Base-by-base conservation (phyloP, 495 filamentous ascomycete genomes). In the Aspergillus affinis region DNA sequence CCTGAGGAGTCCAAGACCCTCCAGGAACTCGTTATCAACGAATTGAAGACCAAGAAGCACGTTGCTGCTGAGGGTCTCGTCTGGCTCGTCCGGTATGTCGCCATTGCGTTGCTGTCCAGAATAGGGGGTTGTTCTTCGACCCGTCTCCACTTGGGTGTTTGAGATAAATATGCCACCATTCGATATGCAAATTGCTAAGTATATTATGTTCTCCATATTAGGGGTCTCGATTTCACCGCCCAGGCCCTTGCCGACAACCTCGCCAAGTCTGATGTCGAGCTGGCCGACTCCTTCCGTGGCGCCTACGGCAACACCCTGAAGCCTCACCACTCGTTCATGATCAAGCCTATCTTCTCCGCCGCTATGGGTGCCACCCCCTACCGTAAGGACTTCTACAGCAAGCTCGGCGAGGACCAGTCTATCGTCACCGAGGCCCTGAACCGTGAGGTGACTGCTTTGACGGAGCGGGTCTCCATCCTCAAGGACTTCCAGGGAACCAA, bases 301-400 rank as follows among this genome's bases (percentile, higher is more conserved):
- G 90, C 94, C 61, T 98, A 98, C 78, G 83, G 78, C 67, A 75
- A 72, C 57, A 95, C 93, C 56, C 90, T 98, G 66, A 96, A 93
- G 78, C 89, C 86, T 27, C 88, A 97, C 79, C 94, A 98, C 82
- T 84, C 79, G 64, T 88, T 94, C 73, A 51, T 97, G 30, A 78
- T 96, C 51, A 96, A 92, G 79, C 90, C 90, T 57, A 81, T 96
- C 65, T 97, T 97, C 82, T 88, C 82, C 63, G 87, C 91, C 57
- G 94, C 95, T 63, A 96, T 98, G 91, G 82, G 83, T 61, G 92
- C 91, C 9, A 92, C 89, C 65, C 94, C 95, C 3, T 96, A 96
- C 81, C 86, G 92, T 47, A 90, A 89, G 62, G 88, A 90, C 67
- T 98, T 98, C 70, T 97, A 96, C 69, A 69, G 66, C 51, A 97